These are phyloP conservation scores for Ordospora pajunii DNA, from an alignment of 371 early-diverging fungal genomes.

Conservation along the genomic window DNA sequence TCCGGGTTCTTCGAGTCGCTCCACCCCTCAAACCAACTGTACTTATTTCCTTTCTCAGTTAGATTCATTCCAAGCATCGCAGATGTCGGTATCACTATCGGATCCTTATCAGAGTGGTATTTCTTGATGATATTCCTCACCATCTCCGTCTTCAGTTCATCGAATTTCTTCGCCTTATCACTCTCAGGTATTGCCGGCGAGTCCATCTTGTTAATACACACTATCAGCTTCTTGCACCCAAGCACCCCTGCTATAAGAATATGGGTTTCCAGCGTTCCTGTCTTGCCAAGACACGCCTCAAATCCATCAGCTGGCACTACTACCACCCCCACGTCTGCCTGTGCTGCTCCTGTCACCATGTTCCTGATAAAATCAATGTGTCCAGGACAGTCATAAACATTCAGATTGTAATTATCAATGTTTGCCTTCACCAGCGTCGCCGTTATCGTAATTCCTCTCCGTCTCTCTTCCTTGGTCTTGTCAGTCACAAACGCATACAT, in stretches of 20 bases:
- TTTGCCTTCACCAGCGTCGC: slow-evolving; percentile 48
- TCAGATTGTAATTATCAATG: slow-evolving; percentile 49
- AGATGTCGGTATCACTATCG: slow-evolving; percentile 69
- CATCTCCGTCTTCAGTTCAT: slow-evolving; percentile 96
- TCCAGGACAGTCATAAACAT: slow-evolving; percentile 88
- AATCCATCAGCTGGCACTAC: slow-evolving; percentile 83
- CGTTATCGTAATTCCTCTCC: slow-evolving; percentile 60
- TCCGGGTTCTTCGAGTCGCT: slow-evolving; percentile 64
- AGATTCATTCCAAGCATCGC: slow-evolving; percentile 89
- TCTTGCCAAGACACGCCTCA: slow-evolving; percentile 58
- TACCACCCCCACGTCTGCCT: slow-evolving; percentile 89
- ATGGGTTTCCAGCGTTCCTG: slow-evolving; percentile 93
- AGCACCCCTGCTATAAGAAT: slow-evolving; percentile 82
- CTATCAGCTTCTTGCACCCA: slow-evolving; percentile 82
- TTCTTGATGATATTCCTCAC: slow-evolving; percentile 72
- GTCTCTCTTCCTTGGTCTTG: slow-evolving; percentile 55
- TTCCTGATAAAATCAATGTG: slow-evolving; percentile 99
- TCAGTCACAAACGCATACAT: slow-evolving; percentile 56
- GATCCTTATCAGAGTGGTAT: slow-evolving; percentile 86
- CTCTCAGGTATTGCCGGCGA: slow-evolving; percentile 70
- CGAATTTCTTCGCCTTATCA: slow-evolving; percentile 64
- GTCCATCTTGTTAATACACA: slow-evolving; percentile 96
- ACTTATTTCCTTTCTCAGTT: slow-evolving; percentile 75
- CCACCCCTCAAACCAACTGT: slow-evolving; percentile 59
- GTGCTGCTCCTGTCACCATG: slow-evolving; percentile 98